Evolutionary conservation across 2,329 filamentous ascomycete genomes (phyloP), one percentile per base, ranked within the genome.

Genomic region (Chaetothyriales sp.): DNA sequence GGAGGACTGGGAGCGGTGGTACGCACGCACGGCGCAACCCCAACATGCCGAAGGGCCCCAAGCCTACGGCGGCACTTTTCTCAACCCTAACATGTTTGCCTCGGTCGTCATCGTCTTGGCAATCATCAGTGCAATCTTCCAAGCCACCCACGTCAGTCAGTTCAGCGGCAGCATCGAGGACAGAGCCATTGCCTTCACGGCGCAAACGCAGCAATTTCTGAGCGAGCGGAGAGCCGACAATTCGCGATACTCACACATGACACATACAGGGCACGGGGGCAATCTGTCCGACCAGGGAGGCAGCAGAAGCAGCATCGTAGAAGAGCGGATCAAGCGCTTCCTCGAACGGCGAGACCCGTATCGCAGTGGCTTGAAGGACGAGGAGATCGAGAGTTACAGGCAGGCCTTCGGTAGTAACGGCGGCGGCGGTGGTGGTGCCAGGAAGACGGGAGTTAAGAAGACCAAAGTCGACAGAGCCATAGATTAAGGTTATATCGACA

Each of bases 1-100:
- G 92, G 92, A 98, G 66, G 92, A 98, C 66, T 95, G 89, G 89
- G 87, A 95, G 70, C 76, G 76, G 45, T 94, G 85, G 82, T 77
- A 86, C 60, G 73, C 80, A 66, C 74, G 66, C 67, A 73, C 63
- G 66, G 73, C 47, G 71, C 73, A 60, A 63, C 62, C 55, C 1
- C 15, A 51, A 9, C 65, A 64, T 57, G 61, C 67, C 62, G 66
- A 66, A 57, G 70, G 68, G 56, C 50, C 57, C 69, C 59, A 62
- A 62, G 58, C 65, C 64, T 48, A 62, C 55, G 46, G 77, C 80
- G 60, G 69, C 75, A 56, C 82, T 49, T 85, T 81, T 67, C 81
- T 90, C 69, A 86, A 84, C 53, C 94, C 95, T 63, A 80, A 81
- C 44, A 76, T 81, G 10, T 97, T 97, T 64, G 78, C 83, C 6